A percentile compares a stretch with the other conserved stretches of the same genome.
phyloP scores from a whole-genome alignment of 1,284 basidiomycete species.

The Cutaneotrichosporon cyanovorans region DNA sequence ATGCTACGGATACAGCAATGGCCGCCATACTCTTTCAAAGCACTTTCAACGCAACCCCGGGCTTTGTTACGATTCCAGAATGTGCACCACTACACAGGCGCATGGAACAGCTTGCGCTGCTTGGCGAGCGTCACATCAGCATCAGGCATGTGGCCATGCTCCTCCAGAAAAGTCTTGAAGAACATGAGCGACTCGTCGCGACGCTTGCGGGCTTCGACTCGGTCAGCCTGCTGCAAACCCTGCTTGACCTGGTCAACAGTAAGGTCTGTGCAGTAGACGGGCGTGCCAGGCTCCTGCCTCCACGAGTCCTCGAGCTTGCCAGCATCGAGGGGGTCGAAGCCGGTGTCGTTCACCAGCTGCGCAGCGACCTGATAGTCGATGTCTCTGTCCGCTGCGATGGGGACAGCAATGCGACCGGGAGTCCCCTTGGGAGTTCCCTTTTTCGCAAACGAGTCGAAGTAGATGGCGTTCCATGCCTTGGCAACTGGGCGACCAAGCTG shows the following conservation, averaged over 20 bases:
- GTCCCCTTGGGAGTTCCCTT: neutral
- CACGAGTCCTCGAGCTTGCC: constrained; percentile 3
- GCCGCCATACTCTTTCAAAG: too few relatives aligned
- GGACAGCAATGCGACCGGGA: neutral
- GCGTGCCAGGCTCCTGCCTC: constrained; percentile 4
- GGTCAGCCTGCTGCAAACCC: neutral
- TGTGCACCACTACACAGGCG: too few relatives aligned
- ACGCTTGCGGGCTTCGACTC: neutral
- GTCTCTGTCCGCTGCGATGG: neutral
- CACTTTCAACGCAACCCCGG: too few relatives aligned
- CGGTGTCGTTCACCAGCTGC: neutral
- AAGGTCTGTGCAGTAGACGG: constrained; percentile 3
- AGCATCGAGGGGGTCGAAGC: neutral
- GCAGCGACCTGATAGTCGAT: neutral
- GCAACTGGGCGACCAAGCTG: constrained; percentile 1
- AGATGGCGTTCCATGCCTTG: constrained; percentile 5
- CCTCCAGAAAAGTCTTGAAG: too few relatives aligned
- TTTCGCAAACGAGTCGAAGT: neutral
- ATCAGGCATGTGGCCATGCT: too few relatives aligned
- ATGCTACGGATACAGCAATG: too few relatives aligned
- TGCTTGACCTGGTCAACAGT: neutral
- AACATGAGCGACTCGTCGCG: neutral
- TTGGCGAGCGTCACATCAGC: too few relatives aligned
- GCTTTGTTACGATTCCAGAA: too few relatives aligned
- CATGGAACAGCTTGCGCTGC: too few relatives aligned